Evolutionary conservation across 2,329 filamentous ascomycete species (phyloP).

Genomic region (Ophiostoma novo-ulmi): DNA sequence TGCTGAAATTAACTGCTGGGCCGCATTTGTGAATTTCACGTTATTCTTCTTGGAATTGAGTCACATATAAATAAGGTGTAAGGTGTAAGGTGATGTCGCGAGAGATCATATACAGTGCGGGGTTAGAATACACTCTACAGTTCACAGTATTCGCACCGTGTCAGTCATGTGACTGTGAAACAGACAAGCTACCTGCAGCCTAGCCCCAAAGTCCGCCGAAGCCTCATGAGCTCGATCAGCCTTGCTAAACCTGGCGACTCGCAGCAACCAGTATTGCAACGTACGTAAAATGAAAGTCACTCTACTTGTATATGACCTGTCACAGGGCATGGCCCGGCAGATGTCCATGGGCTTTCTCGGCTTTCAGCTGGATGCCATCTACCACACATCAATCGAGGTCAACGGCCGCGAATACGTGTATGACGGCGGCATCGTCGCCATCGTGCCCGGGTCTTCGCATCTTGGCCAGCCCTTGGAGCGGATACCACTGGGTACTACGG

Average conservation of each 20-base stretch:
- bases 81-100: too few relatives aligned
- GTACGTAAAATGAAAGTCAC: conserved; percentile 61
- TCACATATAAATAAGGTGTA: too few relatives aligned
- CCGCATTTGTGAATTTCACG: too few relatives aligned
- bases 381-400: conserved; percentile 87
- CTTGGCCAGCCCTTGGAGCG: conserved; percentile 77
- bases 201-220: too few relatives aligned
- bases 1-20: too few relatives aligned
- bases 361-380: conserved; percentile 78
- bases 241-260: not conserved
- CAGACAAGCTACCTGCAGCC: too few relatives aligned
- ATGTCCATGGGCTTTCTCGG: conserved; percentile 51
- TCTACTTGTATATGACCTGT: conserved; percentile 74
- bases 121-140: too few relatives aligned
- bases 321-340: conserved; percentile 52
- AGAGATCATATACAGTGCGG: too few relatives aligned
- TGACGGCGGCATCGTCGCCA: conserved; percentile 79
- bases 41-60: too few relatives aligned
- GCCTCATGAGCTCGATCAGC: not conserved
- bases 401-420: conserved; percentile 85
- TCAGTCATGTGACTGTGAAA: too few relatives aligned
- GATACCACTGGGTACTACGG: conserved; percentile 68
- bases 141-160: too few relatives aligned
- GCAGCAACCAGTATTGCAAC: not conserved
- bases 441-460: conserved; percentile 75